These are phyloP conservation scores for Aeschynomene evenia DNA, from an alignment of 306 rosid species.

Conservation along the genomic window DNA sequence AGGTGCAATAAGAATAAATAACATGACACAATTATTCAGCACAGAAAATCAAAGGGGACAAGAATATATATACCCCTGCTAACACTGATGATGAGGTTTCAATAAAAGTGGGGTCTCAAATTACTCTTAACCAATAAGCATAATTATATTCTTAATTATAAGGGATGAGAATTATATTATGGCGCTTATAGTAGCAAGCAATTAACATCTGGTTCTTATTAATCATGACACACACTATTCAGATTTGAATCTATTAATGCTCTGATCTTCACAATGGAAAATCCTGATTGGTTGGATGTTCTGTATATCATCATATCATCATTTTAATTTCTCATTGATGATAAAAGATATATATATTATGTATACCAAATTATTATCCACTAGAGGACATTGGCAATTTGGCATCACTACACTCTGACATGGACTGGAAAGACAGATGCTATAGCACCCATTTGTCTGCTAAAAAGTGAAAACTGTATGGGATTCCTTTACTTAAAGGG, in stretches of 20 bases:
- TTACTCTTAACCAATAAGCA: not conserved
- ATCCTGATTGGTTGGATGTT: not conserved
- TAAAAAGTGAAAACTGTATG: not conserved
- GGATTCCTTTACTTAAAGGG: not conserved
- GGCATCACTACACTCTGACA: not conserved
- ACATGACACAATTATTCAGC: not conserved
- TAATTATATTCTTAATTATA: too few species aligned
- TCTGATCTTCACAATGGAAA: not conserved
- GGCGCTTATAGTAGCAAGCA: not conserved
- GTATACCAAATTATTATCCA: slow-evolving; percentile 9
- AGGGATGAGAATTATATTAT: not conserved
- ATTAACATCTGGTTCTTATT: not conserved
- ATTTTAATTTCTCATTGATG: not conserved
- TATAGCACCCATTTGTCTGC: not conserved
- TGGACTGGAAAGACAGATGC: not conserved
- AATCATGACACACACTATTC: not conserved
- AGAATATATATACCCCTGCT: too few species aligned
- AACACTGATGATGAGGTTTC: not conserved
- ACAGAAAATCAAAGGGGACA: not conserved
- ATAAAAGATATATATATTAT: not conserved
- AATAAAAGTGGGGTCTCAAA: slow-evolving; percentile 17
- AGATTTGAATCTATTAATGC: not conserved
- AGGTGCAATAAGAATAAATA: too few species aligned
- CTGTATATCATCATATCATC: not conserved
- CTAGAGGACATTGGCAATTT: not conserved